Base-by-base conservation (phyloP, 495 filamentous ascomycete species). In the Hypoxylon fuscum region DNA sequence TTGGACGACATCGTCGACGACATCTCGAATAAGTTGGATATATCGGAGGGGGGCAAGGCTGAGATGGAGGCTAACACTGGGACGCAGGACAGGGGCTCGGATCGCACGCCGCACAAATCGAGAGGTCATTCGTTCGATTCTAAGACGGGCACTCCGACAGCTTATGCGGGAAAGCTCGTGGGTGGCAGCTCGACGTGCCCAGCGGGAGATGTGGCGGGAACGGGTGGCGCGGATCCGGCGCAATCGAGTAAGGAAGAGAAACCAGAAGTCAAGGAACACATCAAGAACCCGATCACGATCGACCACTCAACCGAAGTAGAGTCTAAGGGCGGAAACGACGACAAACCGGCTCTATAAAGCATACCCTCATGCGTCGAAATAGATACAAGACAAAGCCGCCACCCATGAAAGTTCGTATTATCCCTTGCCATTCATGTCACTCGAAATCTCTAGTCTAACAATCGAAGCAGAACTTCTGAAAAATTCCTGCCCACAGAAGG, bases 1-100 rank as follows among this genome's bases (percentile, higher is more conserved):
- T 60, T 80, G 0, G 54, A 67, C 4, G 68, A 72, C 46, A 67
- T 82, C 34, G 72, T 72, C 14, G 68, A 70, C 5, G 69, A 70
- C 34, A 51, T 81, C 15, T 72, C 74, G 22, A 49, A 72, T 51
- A 73, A 66, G 15, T 69, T 81, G 47, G 69, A 69, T 43, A 51
- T 80, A n/a, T 68, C 66, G 41, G 64, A 61, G 32, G 55, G 56
- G 12, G 59, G 50, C 9, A 55, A 64, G 5, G 22, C 38, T 34
- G 46, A 59, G 46, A 8, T 45, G 41, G 63, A 55, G 31, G 59
- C 66, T 69, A 69, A 72, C 58, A 21, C 52, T 44, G 34, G 27
- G 23, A 57, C n/a, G 51, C 66, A 69, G 69, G 62, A 38, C 48
- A 40, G 55, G 31, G 35, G 20, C n/a, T 14, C 43, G 40, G 23